Evolutionary conservation across 2,329 filamentous ascomycete species (phyloP), one percentile per base, ranked within the genome.

Genomic region (Magnaporthiopsis rhizophila): DNA sequence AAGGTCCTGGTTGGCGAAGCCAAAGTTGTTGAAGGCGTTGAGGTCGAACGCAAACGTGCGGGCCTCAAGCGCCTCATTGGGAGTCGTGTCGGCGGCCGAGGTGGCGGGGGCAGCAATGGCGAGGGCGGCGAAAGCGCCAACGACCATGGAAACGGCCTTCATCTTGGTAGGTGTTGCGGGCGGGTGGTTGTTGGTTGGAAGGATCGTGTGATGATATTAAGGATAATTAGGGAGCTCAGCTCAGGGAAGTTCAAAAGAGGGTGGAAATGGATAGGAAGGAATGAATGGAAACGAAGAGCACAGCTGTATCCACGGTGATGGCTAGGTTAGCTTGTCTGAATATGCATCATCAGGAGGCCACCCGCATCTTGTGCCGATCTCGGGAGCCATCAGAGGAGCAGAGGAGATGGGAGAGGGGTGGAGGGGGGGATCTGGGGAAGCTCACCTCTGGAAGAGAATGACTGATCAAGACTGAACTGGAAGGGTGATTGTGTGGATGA

Each of bases 141-240:
- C 70, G 72, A 83, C 66, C 73, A 83, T 70, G 67, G 75, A 76
- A 62, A 77, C 72, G 74, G 76, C 73, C 78, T 82, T 81, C 81
- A 83, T 83, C 68, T 77, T 82, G 78, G 72, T 64, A 1, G 45
- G 24, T 68, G 69, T 64, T 69, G 66, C 61, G 65, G 57, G 69
- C 64, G 38, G 38, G 24, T 26, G 6, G 61, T 57, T 26, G 24
- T 8, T 21, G 62, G 64, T 63, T 65, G 61, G 57, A 53, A 63
- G 67, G 67, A 65, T 69, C 69, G 69, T 68, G 71, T 68, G 68
- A 69, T 65, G 61, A 65, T 30, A 69, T 68, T 70, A 67, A 65
- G 62, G 68, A 72, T 66, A 68, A 70, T 67, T 69, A 75, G 74
- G 68, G 74, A 80, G 79, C 78, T 78, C 78, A 80, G 79, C 79